Evolutionary conservation across 2,329 filamentous ascomycete genomes (phyloP).

Genomic region (Sphaerulina vaccinii): DNA sequence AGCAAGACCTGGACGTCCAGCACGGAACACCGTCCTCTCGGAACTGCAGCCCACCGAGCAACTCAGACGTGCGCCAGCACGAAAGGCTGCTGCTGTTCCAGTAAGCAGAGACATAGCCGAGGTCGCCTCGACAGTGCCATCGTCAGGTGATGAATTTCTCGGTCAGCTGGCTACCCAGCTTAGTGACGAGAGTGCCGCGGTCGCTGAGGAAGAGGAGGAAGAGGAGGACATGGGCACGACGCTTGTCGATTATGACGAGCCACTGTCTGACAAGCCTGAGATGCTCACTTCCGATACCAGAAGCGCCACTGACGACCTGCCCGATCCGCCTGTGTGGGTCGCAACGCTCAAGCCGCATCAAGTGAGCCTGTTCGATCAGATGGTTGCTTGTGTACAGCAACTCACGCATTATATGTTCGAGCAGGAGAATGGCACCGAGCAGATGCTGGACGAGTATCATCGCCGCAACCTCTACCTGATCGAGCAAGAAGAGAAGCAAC

Average conservation of each 20-base stretch:
- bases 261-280: background rate
- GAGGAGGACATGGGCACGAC: conserved; percentile 18
- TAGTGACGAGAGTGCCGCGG: background rate
- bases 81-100: too few species aligned
- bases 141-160: background rate
- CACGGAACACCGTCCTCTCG: too few species aligned
- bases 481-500: conserved; percentile 42
- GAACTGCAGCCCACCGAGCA: too few species aligned
- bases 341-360: conserved; percentile 42
- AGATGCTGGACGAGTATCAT: conserved; percentile 47
- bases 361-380: conserved; percentile 39
- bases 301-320: conserved; percentile 26
- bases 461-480: conserved; percentile 46
- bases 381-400: conserved; percentile 43
- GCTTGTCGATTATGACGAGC: background rate
- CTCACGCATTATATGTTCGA: conserved; percentile 48
- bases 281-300: background rate
- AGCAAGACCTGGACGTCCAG: too few species aligned
- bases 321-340: conserved; percentile 40
- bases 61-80: too few species aligned
- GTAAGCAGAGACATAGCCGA: too few species aligned
- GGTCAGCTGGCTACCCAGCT: background rate
- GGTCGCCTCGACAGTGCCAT: too few species aligned
- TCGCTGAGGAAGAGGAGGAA: background rate
- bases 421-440: conserved; percentile 46